Evolutionary conservation across 208 protist genomes (phyloP), one percentile per base, ranked within the genome.

Genomic region (Wallacemonas rigidus): DNA sequence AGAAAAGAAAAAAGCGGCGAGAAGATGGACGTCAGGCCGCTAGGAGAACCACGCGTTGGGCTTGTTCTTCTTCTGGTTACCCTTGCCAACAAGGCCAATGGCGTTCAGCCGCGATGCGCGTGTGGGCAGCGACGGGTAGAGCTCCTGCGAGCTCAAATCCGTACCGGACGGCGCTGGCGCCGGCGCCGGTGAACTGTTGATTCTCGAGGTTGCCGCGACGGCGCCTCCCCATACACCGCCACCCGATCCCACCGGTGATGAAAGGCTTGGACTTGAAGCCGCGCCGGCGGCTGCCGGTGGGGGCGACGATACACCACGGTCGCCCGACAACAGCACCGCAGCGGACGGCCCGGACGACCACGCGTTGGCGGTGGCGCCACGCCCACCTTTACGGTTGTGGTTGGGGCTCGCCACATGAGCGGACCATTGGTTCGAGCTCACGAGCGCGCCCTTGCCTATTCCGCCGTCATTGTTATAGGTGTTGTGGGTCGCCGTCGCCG

Each of bases 41-140:
- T 77, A 48, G 36, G 53, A 51, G 53, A 90, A 86, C 86, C 86
- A 90, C 11, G 82, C 82, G 64, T 90, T 90, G 14, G 68, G 48
- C 38, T 60, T 47, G 2, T 36, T n/a, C 74, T 79, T 79, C 47
- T 78, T 73, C 6, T 85, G 69, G 43, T 77, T 75, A 40, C 71
- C 54, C 60, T 77, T 72, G 11, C 45, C 74, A 3, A 70, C 65
- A 62, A 72, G 56, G 6, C 68, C 71, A 8, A 75, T 58, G 14
- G 47, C 40, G 51, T 72, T 73, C 58, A 65, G 60, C 60, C 60
- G 12, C 60, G 60, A 4, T 7, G 60, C 1, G 11, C 43, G 60
- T 14, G 65, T 76, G 15, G 77, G 87, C 8, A 92, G 67, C 38
- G 79, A 81, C 1, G 87, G 87, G 53, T 87, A 92, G 48, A 72